Conservation (phyloP, 169 alveolate genomes). For the Cryptosporidium parvum region DNA sequence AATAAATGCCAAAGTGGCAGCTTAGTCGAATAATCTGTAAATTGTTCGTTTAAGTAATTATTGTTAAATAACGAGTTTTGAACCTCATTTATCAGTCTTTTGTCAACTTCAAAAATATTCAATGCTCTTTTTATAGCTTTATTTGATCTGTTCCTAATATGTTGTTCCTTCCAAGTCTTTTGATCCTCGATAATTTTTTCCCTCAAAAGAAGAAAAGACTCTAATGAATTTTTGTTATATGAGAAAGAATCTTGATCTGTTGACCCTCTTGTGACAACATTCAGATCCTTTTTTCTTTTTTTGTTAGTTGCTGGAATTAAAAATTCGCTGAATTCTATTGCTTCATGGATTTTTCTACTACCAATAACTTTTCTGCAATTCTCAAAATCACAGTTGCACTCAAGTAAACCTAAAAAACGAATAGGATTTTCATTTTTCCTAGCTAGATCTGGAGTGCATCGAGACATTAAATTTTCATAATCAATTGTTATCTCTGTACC, state of each 20-base stretch:
- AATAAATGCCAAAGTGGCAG: constrained; percentile 50
- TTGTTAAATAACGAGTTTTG: not conserved
- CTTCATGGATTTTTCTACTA: constrained; percentile 14
- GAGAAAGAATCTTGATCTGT: not conserved
- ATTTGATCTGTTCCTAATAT: not conserved
- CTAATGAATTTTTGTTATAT: constrained; percentile 33
- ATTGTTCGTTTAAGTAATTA: not conserved
- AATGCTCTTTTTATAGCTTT: not conserved
- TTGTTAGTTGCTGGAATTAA: constrained; percentile 33
- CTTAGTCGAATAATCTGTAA: not conserved
- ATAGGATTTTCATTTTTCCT: not conserved
- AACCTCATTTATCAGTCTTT: not conserved
- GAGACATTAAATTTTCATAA: constrained; percentile 48
- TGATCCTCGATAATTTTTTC: constrained; percentile 44
- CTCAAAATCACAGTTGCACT: constrained; percentile 31
- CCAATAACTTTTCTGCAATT: constrained; percentile 57
- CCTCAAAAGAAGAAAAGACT: constrained; percentile 22
- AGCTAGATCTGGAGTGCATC: constrained; percentile 11
- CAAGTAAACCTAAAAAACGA: constrained; percentile 18
- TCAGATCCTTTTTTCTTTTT: not conserved
- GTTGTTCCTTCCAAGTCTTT: constrained; percentile 37
- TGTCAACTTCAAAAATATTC: constrained; percentile 30
- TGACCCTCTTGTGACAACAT: not conserved
- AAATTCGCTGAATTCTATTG: constrained; percentile 16
- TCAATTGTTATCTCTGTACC: constrained; percentile 71